phyloP scores from a whole-genome alignment of 169 alveolate genomes.

The Eimeria tenella region DNA sequence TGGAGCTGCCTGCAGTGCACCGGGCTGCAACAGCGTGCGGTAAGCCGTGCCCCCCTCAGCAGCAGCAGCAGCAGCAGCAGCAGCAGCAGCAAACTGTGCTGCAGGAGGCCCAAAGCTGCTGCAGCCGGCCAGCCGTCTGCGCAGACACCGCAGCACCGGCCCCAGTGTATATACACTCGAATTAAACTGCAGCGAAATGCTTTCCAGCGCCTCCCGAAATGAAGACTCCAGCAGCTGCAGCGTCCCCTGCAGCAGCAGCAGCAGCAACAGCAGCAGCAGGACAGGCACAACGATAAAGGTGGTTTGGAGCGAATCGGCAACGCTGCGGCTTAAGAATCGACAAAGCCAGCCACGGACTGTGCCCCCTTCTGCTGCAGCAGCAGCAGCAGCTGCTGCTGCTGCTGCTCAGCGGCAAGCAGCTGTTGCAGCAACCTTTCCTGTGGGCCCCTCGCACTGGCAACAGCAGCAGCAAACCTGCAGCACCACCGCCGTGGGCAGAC shows the following conservation, averaged over 20 bases:
- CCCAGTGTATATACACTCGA: not conserved
- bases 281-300: not conserved
- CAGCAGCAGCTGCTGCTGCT: not conserved
- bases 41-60: not conserved
- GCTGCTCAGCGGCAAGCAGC: not conserved
- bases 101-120: not conserved
- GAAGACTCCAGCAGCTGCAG: conserved; percentile 9
- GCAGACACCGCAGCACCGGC: conserved; percentile 27
- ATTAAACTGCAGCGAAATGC: not conserved
- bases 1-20: not conserved
- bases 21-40: not conserved
- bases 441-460: not conserved
- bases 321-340: no score
- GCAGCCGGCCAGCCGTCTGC: conserved; percentile 10
- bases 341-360: no score
- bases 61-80: not conserved
- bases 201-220: not conserved
- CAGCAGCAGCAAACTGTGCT: not conserved
- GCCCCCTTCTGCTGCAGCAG: not conserved
- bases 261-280: conserved; percentile 8
- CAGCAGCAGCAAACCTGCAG: not conserved
- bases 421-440: not conserved
- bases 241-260: conserved; percentile 25
- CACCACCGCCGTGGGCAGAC: not conserved
- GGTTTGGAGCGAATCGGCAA: not conserved